Conservation (phyloP, 331 rosid genomes). For the Quercus tomentella region DNA sequence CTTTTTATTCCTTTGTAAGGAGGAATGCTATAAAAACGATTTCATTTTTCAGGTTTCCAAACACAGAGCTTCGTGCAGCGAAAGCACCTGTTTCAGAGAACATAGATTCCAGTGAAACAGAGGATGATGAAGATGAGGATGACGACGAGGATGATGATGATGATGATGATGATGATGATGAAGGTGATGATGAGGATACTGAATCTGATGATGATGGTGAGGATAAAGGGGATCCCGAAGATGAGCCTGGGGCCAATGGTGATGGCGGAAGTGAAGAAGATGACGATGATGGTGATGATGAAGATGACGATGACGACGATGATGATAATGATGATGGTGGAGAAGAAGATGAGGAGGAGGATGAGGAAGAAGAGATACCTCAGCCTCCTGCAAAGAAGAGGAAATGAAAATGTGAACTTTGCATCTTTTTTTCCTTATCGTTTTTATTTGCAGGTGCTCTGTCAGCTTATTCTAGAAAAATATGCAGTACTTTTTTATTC, state of each 20-base stretch:
- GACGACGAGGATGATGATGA: neutral
- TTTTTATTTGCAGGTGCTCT: constrained; percentile 12
- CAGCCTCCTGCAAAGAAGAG: constrained; percentile 44
- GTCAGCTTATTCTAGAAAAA: constrained; percentile 15
- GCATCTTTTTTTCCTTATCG: neutral
- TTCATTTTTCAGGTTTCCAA: constrained; percentile 25
- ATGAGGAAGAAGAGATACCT: constrained; percentile 32
- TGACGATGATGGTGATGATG: constrained; percentile 9
- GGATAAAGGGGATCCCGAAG: constrained; percentile 18
- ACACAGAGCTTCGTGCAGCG: constrained; percentile 8
- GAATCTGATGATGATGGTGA: constrained; percentile 23
- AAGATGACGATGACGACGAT: neutral
- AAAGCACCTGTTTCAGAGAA: constrained; percentile 20
- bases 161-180: constrained; percentile 20
- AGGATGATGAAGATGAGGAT: constrained; percentile 19
- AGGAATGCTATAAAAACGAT: neutral
- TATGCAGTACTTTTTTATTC: no score
- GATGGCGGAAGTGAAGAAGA: constrained; percentile 31
- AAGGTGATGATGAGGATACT: constrained; percentile 1
- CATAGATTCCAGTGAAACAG: constrained; percentile 30
- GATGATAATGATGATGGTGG: neutral
- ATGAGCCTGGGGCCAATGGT: constrained; percentile 21
- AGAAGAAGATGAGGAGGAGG: constrained; percentile 8
- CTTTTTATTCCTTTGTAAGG: neutral
- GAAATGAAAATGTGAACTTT: constrained; percentile 16